Conservation (phyloP, 345 rosid genomes). For the Gossypium raimondii region DNA sequence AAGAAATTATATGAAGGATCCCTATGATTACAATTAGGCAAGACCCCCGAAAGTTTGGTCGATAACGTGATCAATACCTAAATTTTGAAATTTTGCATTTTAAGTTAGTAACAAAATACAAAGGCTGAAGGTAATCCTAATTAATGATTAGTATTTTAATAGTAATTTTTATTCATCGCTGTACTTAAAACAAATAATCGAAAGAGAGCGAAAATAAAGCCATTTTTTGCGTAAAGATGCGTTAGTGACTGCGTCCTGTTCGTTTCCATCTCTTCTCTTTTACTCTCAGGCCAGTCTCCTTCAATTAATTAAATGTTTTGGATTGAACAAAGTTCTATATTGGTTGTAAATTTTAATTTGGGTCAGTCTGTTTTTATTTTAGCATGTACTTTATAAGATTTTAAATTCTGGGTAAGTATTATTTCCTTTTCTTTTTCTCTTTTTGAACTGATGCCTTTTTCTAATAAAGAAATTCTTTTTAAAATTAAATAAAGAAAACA, state of each 20-base stretch:
- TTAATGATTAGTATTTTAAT: not conserved
- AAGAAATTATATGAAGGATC: not conserved
- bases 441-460: not conserved
- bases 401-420: slow-evolving; percentile 25
- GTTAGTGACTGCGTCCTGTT: slow-evolving; percentile 19
- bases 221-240: slow-evolving; percentile 15
- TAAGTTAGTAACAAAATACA: slow-evolving; percentile 3
- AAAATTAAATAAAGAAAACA: not conserved
- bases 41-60: not conserved
- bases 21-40: slow-evolving; percentile 12
- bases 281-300: slow-evolving; percentile 21
- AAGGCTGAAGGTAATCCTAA: not conserved
- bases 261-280: slow-evolving; percentile 16
- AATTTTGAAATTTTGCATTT: slow-evolving; percentile 5
- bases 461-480: not conserved
- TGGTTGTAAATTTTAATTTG: not conserved
- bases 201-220: not conserved
- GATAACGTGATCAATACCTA: slow-evolving; percentile 4
- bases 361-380: slow-evolving; percentile 16
- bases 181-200: not conserved
- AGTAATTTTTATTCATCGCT: not conserved
- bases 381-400: not conserved
- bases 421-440: not conserved
- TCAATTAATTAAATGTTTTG: not conserved
- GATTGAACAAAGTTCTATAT: not conserved